Conservation (phyloP, 768 basidiomycete genomes). For the Hericium coralloides region DNA sequence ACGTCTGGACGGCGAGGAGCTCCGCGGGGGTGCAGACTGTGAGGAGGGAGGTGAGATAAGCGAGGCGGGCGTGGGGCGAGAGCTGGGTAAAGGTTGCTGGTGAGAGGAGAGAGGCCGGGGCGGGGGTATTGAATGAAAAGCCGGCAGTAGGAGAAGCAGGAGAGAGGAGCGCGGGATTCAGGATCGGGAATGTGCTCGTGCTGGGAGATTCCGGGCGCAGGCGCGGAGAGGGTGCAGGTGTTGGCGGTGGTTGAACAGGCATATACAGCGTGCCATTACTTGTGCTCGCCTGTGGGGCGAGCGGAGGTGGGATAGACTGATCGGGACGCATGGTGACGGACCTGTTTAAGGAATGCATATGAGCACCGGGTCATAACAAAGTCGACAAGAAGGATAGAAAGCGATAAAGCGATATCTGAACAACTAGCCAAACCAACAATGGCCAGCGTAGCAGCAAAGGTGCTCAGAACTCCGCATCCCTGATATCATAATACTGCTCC, state of each 20-base stretch:
- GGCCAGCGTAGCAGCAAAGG: too few species aligned
- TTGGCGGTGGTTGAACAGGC: slow-evolving; percentile 5
- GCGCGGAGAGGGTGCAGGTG: slow-evolving; percentile 14
- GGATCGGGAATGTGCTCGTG: background rate
- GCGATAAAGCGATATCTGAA: too few species aligned
- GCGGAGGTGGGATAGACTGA: too few species aligned
- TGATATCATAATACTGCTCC: too few species aligned
- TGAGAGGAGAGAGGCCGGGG: slow-evolving; percentile 1
- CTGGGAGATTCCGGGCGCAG: background rate
- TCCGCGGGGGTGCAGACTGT: slow-evolving; percentile 9
- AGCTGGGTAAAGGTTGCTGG: background rate
- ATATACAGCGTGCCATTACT: background rate
- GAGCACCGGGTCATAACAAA: background rate
- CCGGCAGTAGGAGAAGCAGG: background rate
- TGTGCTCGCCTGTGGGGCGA: too few species aligned
- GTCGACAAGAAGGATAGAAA: too few species aligned
- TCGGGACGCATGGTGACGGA: too few species aligned
- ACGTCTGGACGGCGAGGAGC: slow-evolving; percentile 9
- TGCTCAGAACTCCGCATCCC: too few species aligned
- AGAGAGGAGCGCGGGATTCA: background rate
- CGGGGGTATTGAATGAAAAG: slow-evolving; percentile 1
- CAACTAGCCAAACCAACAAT: too few species aligned
- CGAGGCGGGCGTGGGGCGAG: background rate
- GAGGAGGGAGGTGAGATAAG: slow-evolving; percentile 8
- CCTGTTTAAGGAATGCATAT: too few species aligned